Percentiles rank a stretch among this genome's conserved stretches.
phyloP scores from a whole-genome alignment of 345 rosid species.

The Hibiscus trionum region DNA sequence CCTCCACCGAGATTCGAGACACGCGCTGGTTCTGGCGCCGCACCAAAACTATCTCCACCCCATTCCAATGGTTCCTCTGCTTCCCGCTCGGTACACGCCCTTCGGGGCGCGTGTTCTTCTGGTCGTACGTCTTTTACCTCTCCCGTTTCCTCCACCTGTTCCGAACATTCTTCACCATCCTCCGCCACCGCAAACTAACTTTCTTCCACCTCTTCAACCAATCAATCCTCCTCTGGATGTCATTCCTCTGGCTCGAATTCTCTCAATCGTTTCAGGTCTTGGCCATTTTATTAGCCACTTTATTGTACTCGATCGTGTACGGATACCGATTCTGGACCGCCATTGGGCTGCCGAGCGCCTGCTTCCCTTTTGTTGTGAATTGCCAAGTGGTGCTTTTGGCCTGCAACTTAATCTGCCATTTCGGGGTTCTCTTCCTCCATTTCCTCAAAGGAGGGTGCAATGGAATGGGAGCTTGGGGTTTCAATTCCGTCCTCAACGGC shows the following conservation, averaged over 20 bases:
- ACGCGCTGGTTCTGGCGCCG: conserved; percentile 86
- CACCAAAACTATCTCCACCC: conserved; percentile 31
- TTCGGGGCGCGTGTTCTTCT: conserved; percentile 94
- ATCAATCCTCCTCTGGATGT: conserved; percentile 56
- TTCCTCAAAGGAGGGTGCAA: conserved; percentile 83
- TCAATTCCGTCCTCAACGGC: conserved; percentile 68
- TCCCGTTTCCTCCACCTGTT: conserved; percentile 74
- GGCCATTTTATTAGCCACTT: conserved; percentile 59
- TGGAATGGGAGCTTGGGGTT: conserved; percentile 83
- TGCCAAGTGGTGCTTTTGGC: conserved; percentile 55
- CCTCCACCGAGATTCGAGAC: conserved; percentile 73
- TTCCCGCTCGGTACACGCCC: conserved; percentile 97
- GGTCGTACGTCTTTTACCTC: conserved; percentile 88
- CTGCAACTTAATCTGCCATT: conserved; percentile 66
- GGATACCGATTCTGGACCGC: conserved; percentile 97
- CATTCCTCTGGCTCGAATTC: conserved; percentile 90
- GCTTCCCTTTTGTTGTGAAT: conserved; percentile 61
- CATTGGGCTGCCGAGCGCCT: conserved; percentile 62
- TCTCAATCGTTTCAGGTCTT: conserved; percentile 83
- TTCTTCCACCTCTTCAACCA: conserved; percentile 63
- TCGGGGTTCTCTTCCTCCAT: conserved; percentile 66
- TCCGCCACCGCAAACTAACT: conserved; percentile 40
- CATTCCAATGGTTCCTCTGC: conserved; percentile 90
- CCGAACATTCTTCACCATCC: conserved; percentile 57
- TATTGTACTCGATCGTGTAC: conserved; percentile 61